These are phyloP conservation scores for Pichia sp. DNA, from an alignment of 1,139 yeast genomes.

Conservation along the genomic window DNA sequence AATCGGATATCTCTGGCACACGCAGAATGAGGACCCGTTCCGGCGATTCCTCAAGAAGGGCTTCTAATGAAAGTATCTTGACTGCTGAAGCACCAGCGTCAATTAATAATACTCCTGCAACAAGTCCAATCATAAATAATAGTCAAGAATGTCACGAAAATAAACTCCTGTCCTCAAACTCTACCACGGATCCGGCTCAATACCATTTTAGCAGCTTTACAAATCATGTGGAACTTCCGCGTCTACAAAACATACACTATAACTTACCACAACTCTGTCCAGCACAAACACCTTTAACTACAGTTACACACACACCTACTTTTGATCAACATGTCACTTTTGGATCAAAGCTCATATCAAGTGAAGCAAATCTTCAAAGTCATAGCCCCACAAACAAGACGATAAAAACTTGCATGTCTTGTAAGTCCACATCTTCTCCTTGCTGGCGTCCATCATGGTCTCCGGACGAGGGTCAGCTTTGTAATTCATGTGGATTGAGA, in stretches of 20 bases:
- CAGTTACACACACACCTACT: not conserved
- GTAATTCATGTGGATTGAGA: slow-evolving; percentile 93
- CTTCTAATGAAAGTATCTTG: slow-evolving; percentile 8
- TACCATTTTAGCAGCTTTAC: too few species aligned
- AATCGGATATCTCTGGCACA: not conserved
- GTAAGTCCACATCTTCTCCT: slow-evolving; percentile 88
- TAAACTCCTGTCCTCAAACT: too few species aligned
- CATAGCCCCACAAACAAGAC: slow-evolving; percentile 5
- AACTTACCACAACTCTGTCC: not conserved
- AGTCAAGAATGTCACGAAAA: not conserved
- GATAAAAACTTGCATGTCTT: slow-evolving; percentile 72
- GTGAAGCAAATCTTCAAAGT: too few species aligned
- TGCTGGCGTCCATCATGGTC: slow-evolving; percentile 99
- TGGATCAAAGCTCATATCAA: too few species aligned
- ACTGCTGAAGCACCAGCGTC: slow-evolving; percentile 17
- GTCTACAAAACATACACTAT: not conserved
- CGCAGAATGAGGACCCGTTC: not conserved
- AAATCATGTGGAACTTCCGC: not conserved
- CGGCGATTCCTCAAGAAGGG: slow-evolving; percentile 1
- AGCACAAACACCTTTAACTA: not conserved
- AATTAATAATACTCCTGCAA: slow-evolving; percentile 9
- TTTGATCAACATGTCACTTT: not conserved
- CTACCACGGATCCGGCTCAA: too few species aligned
- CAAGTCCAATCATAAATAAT: not conserved
- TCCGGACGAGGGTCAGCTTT: slow-evolving; percentile 70